These are phyloP conservation scores for Phytophthora capsici DNA, from an alignment of 352 stramenopile genomes.

Conservation along the genomic window DNA sequence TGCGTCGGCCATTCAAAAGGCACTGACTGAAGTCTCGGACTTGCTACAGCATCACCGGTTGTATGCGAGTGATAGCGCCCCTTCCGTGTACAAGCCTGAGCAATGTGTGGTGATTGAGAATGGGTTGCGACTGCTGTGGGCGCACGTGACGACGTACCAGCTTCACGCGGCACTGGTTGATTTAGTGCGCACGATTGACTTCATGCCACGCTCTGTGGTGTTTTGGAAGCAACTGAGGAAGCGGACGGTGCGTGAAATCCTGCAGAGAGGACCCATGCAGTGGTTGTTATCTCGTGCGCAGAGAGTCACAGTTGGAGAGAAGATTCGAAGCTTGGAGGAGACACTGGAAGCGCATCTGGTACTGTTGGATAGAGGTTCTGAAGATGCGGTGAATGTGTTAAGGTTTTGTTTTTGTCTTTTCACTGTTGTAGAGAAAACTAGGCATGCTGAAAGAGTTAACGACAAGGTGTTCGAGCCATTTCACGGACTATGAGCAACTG, in stretches of 20 bases:
- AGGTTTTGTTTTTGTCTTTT: background rate
- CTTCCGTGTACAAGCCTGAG: conserved; percentile 19
- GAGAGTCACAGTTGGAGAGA: conserved; percentile 61
- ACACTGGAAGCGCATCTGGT: conserved; percentile 77
- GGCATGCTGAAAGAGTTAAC: conserved; percentile 72
- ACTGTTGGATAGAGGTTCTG: conserved; percentile 1
- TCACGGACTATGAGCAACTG: conserved; percentile 45
- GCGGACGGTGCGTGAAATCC: conserved; percentile 49
- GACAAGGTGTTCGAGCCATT: conserved; percentile 41
- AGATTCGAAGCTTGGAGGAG: conserved; percentile 67
- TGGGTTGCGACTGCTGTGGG: conserved; percentile 60
- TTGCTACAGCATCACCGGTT: conserved; percentile 53
- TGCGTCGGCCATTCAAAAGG: conserved; percentile 43
- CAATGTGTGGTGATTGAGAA: conserved; percentile 43
- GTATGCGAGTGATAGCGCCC: conserved; percentile 24
- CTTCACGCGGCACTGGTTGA: conserved; percentile 66
- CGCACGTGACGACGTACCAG: conserved; percentile 63
- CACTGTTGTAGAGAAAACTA: conserved; percentile 57
- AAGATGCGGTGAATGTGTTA: background rate
- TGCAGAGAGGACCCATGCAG: conserved; percentile 65
- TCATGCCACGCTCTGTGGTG: conserved; percentile 64
- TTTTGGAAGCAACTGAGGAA: conserved; percentile 76
- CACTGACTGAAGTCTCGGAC: conserved; percentile 44
- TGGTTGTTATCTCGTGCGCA: conserved; percentile 67
- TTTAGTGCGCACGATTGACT: conserved; percentile 69